phyloP scores from a whole-genome alignment of 331 rosid genomes.

The Dryas integrifolia region DNA sequence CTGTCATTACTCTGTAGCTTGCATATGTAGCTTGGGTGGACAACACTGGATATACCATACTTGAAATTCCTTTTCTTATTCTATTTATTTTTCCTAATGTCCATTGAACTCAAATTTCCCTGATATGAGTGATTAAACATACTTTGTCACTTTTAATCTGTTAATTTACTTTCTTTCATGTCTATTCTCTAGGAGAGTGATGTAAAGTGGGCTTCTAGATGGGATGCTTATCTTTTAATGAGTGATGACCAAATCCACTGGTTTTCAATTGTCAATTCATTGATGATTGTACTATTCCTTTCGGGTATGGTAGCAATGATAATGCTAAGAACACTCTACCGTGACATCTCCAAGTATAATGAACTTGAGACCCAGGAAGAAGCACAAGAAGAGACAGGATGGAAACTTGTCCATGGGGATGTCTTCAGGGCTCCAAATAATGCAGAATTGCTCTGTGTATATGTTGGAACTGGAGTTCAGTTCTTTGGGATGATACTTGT shows the following conservation, averaged over 20 bases:
- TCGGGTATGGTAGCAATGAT: conserved; percentile 99
- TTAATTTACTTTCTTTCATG: conserved; percentile 10
- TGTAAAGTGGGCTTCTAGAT: conserved; percentile 99
- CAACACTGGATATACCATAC: not conserved
- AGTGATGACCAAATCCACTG: conserved; percentile 96
- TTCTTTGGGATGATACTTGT: conserved; percentile 88
- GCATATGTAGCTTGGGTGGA: not conserved
- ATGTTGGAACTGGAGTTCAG: conserved; percentile 96
- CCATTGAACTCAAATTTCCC: conserved; percentile 2
- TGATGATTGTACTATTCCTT: conserved; percentile 98
- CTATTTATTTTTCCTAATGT: not conserved
- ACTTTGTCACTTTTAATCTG: not conserved
- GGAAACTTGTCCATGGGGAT: conserved; percentile 99
- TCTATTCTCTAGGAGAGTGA: conserved; percentile 65
- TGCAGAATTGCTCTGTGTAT: conserved; percentile 79
- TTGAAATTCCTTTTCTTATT: not conserved
- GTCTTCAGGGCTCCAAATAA: conserved; percentile 87
- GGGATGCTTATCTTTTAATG: conserved; percentile 99
- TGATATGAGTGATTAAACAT: not conserved
- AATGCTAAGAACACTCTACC: conserved; percentile 93
- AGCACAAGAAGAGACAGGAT: conserved; percentile 99
- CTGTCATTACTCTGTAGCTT: not conserved
- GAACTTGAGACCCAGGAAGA: conserved; percentile 99
- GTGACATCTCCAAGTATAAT: conserved; percentile 93
- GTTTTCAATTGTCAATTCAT: conserved; percentile 93